Base-by-base conservation (phyloP, 2,329 filamentous ascomycete species). In the Westerdykella ornata region DNA sequence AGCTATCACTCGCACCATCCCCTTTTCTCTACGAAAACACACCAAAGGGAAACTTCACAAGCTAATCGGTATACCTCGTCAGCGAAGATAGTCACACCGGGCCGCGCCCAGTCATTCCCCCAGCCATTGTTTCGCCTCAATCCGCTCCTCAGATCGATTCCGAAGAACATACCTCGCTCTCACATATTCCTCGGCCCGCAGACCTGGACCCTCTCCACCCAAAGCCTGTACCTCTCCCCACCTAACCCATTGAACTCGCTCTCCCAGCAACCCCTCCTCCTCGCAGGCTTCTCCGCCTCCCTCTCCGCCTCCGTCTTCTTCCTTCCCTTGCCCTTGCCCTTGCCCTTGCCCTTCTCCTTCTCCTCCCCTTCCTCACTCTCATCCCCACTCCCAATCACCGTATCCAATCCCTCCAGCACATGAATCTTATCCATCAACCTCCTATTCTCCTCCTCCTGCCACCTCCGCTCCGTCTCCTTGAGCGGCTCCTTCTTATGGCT, bases 161-260 rank as follows among this genome's bases (percentile, higher is more conserved):
- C 22, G 3, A 26, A 9, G 8, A 26, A 7, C 22, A 9, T 8
- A 7, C 7, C 22, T 9, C 22, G 8, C 7, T 7, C 29, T 52
- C 42, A 62, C 13, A 60, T 11, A 35, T 62, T 61, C 42, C 57
- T 49, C 14, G 57, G 56, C n/a, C 59, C 59, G 33, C 46, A 53
- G 12, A 63, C 28, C 1, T 43, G 32, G 5, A 49, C 47, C 35
- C 33, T 45, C 35, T 53, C 48, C 13, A 60, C 55, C 16, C 51
- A 28, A 39, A 63, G 8, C 49, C 59, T 52, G 33, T 53, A 58
- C 11, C 33, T 49, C 11, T 48, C 46, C 1, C 47, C 51, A 2
- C 46, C 51, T 2, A 43, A 12, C 0, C 46, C 54, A 29, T 55
- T 49, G 43, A 62, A 59, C 30, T 44, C 26, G 30, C 52, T 56